Percentiles rank a stretch among this genome's conserved stretches.
Conservation (phyloP, 139 green algal species). For the Chlamydomonas eustigma region DNA sequence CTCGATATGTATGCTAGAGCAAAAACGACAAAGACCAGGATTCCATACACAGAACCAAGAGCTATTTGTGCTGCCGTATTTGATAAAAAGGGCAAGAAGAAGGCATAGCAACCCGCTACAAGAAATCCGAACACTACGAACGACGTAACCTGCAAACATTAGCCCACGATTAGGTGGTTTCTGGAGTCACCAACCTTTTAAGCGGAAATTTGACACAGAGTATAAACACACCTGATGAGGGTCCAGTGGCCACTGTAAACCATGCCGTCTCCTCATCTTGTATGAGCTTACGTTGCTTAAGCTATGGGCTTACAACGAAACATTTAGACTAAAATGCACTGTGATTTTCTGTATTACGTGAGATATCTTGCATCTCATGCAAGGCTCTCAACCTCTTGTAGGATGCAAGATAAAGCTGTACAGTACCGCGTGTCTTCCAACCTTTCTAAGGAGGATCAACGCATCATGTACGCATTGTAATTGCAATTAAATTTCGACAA, state of each 20-base stretch:
- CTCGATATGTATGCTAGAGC: not conserved
- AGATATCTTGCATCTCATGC: not conserved
- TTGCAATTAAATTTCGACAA: no score
- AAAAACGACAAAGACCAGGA: not conserved
- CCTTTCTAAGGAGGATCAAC: not conserved
- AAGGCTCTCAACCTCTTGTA: not conserved
- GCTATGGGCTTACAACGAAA: no score
- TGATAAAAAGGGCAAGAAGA: conserved; percentile 4
- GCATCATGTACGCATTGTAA: no score
- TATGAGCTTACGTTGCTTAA: not conserved
- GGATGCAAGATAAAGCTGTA: not conserved
- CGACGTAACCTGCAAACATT: not conserved
- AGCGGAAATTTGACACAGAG: not conserved
- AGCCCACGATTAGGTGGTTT: not conserved
- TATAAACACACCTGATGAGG: conserved; percentile 33
- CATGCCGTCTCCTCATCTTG: conserved; percentile 26
- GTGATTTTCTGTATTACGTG: not conserved
- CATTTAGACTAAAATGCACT: not conserved
- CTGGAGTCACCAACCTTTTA: not conserved
- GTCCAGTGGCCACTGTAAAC: conserved; percentile 30
- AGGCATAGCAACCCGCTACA: not conserved
- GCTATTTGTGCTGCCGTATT: not conserved
- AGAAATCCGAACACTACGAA: not conserved
- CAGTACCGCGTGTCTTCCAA: not conserved
- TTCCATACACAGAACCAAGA: not conserved